phyloP scores from a whole-genome alignment of 768 basidiomycete species.

The Trametes sanguinea region DNA sequence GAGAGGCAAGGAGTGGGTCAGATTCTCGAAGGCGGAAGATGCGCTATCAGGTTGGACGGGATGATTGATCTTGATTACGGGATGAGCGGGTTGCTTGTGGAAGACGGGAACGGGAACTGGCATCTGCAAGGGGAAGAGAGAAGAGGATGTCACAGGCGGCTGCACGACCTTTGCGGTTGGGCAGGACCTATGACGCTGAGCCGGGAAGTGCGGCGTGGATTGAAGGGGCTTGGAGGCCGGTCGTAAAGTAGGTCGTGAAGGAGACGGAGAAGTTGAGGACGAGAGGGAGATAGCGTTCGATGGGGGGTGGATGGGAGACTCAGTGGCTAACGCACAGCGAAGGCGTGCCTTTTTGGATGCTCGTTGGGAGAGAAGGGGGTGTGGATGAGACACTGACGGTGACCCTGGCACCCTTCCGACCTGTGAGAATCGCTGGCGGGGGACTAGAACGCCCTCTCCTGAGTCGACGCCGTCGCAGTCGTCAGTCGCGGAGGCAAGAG shows the following conservation, averaged over 20 bases:
- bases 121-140: slow-evolving; percentile 59
- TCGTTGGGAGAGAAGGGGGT: slow-evolving; percentile 22
- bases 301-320: slow-evolving; percentile 28
- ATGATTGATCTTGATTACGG: slow-evolving; percentile 61
- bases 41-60: slow-evolving; percentile 42
- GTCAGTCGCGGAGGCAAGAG: slow-evolving; percentile 40
- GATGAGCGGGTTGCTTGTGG: slow-evolving; percentile 59
- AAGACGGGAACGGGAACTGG: slow-evolving; percentile 80
- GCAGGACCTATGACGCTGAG: slow-evolving; percentile 24
- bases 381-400: slow-evolving; percentile 24
- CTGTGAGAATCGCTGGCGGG: slow-evolving; percentile 30
- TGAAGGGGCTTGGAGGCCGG: slow-evolving; percentile 42
- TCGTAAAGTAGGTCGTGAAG: slow-evolving; percentile 79
- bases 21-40: slow-evolving; percentile 50
- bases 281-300: slow-evolving; percentile 31
- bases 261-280: slow-evolving; percentile 28
- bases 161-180: slow-evolving; percentile 37
- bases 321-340: slow-evolving; percentile 85
- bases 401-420: slow-evolving; percentile 30
- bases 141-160: slow-evolving; percentile 45
- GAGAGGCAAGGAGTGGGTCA: slow-evolving; percentile 60
- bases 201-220: slow-evolving; percentile 42
- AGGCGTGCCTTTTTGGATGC: slow-evolving; percentile 83
- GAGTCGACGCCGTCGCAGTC: slow-evolving; percentile 44
- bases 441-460: slow-evolving; percentile 34